phyloP scores from a whole-genome alignment of 2,329 filamentous ascomycete species.

The Thyridium curvatum region DNA sequence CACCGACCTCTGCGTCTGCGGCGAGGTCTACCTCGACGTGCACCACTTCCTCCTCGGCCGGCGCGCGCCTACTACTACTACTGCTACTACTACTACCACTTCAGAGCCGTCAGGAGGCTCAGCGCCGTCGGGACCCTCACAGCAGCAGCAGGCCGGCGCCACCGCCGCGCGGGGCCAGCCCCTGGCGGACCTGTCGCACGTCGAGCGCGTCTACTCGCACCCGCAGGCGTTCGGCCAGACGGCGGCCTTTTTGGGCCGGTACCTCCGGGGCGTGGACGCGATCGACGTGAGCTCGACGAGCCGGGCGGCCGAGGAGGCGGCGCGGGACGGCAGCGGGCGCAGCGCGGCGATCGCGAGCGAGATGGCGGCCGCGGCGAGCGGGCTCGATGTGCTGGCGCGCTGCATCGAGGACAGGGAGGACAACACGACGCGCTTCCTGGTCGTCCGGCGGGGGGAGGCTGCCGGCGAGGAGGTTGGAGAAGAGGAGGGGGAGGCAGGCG shows the following conservation, averaged over 20 bases:
- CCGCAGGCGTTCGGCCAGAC: constrained; percentile 96
- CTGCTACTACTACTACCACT: constrained; percentile 4
- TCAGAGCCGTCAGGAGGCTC: too few relatives aligned
- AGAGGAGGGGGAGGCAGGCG: background rate
- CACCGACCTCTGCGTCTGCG: constrained; percentile 67
- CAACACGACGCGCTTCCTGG: constrained; percentile 75
- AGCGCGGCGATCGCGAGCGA: constrained; percentile 74
- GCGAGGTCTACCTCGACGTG: constrained; percentile 80
- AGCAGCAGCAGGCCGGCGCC: constrained; percentile 34
- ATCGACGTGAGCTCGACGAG: constrained; percentile 84
- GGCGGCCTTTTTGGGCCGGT: constrained; percentile 61
- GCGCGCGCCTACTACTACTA: constrained; percentile 7
- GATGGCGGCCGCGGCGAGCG: constrained; percentile 63
- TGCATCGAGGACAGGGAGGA: constrained; percentile 68
- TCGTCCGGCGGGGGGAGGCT: constrained; percentile 38
- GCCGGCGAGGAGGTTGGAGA: background rate
- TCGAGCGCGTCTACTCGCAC: constrained; percentile 82
- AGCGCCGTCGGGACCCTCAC: too few relatives aligned
- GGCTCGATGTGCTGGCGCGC: constrained; percentile 61
- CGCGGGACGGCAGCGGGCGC: constrained; percentile 48
- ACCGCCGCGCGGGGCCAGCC: constrained; percentile 39
- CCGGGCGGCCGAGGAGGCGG: constrained; percentile 72
- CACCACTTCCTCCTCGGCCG: constrained; percentile 78
- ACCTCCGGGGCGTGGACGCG: constrained; percentile 69
- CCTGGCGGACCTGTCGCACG: constrained; percentile 45